Evolutionary conservation across 805 yeast species (phyloP).

Genomic region (Gaillardinia entomophila): DNA sequence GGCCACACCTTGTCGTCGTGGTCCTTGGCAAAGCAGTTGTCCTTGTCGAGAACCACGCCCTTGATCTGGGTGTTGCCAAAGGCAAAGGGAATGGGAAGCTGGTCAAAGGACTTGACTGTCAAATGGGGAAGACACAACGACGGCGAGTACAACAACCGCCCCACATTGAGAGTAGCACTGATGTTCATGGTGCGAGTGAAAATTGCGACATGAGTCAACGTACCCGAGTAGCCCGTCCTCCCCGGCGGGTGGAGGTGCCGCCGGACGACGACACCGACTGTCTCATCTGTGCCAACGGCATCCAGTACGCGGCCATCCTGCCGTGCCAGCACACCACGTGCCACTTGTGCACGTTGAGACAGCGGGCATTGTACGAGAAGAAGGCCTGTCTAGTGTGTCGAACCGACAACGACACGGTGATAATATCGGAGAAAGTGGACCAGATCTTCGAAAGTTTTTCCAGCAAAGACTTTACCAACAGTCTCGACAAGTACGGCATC

Average conservation of each 20-base stretch:
- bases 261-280: slow-evolving; percentile 50
- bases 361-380: slow-evolving; percentile 73
- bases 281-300: slow-evolving; percentile 76
- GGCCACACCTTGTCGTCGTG: slow-evolving; percentile 79
- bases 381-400: slow-evolving; percentile 81
- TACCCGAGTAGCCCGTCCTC: no score
- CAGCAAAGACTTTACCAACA: slow-evolving; percentile 21
- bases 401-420: slow-evolving; percentile 51
- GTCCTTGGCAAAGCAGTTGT: slow-evolving; percentile 88
- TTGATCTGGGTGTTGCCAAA: slow-evolving; percentile 41
- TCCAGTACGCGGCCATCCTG: slow-evolving; percentile 60
- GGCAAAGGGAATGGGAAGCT: slow-evolving; percentile 49
- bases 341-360: slow-evolving; percentile 75
- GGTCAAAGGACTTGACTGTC: slow-evolving; percentile 50
- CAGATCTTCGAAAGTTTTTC: slow-evolving; percentile 32
- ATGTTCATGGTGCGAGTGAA: slow-evolving; percentile 44
- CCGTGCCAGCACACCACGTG: slow-evolving; percentile 86
- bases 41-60: slow-evolving; percentile 87
- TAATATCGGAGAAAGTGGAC: slow-evolving; percentile 48
- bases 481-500: slow-evolving; percentile 46
- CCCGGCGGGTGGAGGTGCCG: no score
- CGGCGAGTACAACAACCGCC: slow-evolving; percentile 56
- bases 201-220: neutral
- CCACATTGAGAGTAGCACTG: slow-evolving; percentile 70
- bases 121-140: slow-evolving; percentile 64